Conservation (phyloP, 2,329 filamentous ascomycete species). For the Talaromyces sp. region DNA sequence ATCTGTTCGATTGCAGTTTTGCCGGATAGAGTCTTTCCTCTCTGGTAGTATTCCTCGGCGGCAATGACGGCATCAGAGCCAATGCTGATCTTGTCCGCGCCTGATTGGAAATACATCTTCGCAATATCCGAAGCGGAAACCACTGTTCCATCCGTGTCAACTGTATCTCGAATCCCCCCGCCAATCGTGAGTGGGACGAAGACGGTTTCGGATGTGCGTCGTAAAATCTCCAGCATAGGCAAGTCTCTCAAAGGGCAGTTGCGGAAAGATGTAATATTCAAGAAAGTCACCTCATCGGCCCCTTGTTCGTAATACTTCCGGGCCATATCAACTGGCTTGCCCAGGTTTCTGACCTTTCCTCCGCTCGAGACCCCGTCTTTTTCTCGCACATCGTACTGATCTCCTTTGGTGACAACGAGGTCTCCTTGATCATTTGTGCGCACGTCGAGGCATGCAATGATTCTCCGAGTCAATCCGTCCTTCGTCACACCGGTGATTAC, state of each 20-base stretch:
- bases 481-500: conserved; percentile 20
- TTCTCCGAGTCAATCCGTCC: conserved; percentile 79
- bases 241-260: conserved; percentile 88
- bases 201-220: conserved; percentile 79
- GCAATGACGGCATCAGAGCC: conserved; percentile 91
- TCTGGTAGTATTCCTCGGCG: conserved; percentile 81
- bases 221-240: conserved; percentile 92
- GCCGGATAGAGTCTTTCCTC: conserved; percentile 64
- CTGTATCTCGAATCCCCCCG: conserved; percentile 88
- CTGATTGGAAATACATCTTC: conserved; percentile 93
- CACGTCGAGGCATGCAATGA: conserved; percentile 95
- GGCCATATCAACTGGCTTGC: conserved; percentile 95
- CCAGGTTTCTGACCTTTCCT: conserved; percentile 76
- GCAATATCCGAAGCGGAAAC: conserved; percentile 91
- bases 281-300: conserved; percentile 92
- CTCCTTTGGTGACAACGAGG: conserved; percentile 94
- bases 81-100: conserved; percentile 96
- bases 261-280: conserved; percentile 97
- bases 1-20: conserved; percentile 94
- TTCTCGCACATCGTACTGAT: conserved; percentile 97
- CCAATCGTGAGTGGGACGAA: conserved; percentile 96
- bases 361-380: conserved; percentile 58
- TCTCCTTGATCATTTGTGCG: conserved; percentile 91
- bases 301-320: conserved; percentile 92
- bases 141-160: conserved; percentile 78